Conservation (phyloP, 75 land plant species). For the Azolla pinnata region DNA sequence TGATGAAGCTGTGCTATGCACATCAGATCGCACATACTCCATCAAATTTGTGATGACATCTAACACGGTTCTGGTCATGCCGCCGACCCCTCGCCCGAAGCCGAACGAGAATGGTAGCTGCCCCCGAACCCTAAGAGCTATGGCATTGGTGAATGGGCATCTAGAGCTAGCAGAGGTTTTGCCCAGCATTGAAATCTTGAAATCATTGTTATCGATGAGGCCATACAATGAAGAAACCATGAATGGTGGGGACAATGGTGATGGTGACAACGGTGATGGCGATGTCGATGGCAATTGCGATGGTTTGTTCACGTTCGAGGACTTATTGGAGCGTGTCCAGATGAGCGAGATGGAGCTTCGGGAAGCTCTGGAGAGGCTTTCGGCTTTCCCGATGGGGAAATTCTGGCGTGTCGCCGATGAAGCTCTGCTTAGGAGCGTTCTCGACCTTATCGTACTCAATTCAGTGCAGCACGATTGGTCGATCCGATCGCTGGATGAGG, state of each 20-base stretch:
- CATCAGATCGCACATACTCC: constrained; percentile 59
- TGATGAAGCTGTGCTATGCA: constrained; percentile 93
- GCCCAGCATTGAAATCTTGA: constrained; percentile 72
- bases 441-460: constrained; percentile 52
- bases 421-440: constrained; percentile 44
- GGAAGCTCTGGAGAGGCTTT: constrained; percentile 43
- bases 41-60: constrained; percentile 90
- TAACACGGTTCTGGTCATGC: constrained; percentile 73
- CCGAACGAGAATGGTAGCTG: neutral
- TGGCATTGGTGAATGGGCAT: constrained; percentile 55
- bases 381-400: constrained; percentile 73
- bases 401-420: constrained; percentile 77
- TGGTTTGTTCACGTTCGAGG: constrained; percentile 63
- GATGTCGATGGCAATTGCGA: constrained; percentile 13
- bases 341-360: constrained; percentile 75
- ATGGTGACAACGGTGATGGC: constrained; percentile 16
- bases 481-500: constrained; percentile 34
- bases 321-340: constrained; percentile 51
- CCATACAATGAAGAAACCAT: constrained; percentile 43
- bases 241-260: constrained; percentile 19
- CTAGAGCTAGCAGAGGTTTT: constrained; percentile 74
- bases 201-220: constrained; percentile 37
- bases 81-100: constrained; percentile 33
- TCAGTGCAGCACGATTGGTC: constrained; percentile 65
- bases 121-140: constrained; percentile 21